These are phyloP conservation scores for Protea cynaroides DNA, from an alignment of 164 flowering plant species.

Conservation along the genomic window DNA sequence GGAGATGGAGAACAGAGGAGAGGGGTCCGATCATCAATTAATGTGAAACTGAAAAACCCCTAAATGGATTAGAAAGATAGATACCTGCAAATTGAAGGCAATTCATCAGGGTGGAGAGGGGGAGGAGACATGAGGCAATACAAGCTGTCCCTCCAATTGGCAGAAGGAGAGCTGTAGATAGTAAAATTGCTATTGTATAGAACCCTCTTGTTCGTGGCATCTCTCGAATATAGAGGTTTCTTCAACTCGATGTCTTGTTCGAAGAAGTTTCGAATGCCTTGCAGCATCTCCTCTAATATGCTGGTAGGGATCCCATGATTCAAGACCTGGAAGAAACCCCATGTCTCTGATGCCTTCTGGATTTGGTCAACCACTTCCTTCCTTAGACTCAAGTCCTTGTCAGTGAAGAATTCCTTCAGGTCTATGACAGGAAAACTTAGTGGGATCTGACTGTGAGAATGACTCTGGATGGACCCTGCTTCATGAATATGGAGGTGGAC, in stretches of 20 bases:
- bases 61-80: too few species aligned
- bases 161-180: slow-evolving; percentile 13
- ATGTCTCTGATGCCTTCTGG: slow-evolving; percentile 12
- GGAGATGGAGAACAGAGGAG: too few species aligned
- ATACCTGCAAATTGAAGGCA: slow-evolving; percentile 34
- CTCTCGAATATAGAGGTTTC: slow-evolving; percentile 26
- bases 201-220: slow-evolving; percentile 8
- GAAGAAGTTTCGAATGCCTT: slow-evolving; percentile 8
- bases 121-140: slow-evolving; percentile 15
- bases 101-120: slow-evolving; percentile 17
- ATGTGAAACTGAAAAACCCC: too few species aligned
- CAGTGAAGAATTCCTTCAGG: background rate
- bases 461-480: too few species aligned
- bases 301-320: slow-evolving; percentile 17
- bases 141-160: slow-evolving; percentile 37
- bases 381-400: background rate
- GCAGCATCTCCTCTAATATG: slow-evolving; percentile 14
- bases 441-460: background rate
- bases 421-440: slow-evolving; percentile 15
- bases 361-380: slow-evolving; percentile 1
- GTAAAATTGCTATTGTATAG: slow-evolving; percentile 23
- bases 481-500: background rate
- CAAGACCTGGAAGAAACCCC: slow-evolving; percentile 22
- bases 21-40: too few species aligned
- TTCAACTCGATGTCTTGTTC: slow-evolving; percentile 27